These are phyloP conservation scores for Penicillium malachiteum DNA, from an alignment of 495 filamentous ascomycete species.

Conservation along the genomic window DNA sequence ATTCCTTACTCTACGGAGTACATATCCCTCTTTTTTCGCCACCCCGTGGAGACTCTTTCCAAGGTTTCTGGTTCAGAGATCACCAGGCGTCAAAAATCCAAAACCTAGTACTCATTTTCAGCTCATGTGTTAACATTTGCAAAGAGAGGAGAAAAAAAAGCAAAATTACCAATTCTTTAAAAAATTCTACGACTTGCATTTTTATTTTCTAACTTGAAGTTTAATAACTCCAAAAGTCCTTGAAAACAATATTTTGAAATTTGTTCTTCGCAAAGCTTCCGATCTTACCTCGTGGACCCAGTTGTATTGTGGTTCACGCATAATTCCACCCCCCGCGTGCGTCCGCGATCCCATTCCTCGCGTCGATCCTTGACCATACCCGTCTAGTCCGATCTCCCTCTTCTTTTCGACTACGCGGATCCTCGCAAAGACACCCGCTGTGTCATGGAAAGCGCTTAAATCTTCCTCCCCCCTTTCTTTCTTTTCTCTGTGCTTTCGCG, in stretches of 20 bases:
- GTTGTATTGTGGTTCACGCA: slow-evolving; percentile 8
- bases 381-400: slow-evolving; percentile 24
- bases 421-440: slow-evolving; percentile 11
- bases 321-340: slow-evolving; percentile 15
- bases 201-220: background rate
- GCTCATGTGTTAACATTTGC: too few relatives aligned
- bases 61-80: background rate
- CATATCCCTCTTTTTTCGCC: background rate
- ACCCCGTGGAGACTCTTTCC: background rate
- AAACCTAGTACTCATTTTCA: background rate
- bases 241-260: too few relatives aligned
- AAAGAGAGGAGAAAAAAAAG: background rate
- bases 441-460: slow-evolving; percentile 48
- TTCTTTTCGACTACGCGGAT: slow-evolving; percentile 8
- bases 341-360: slow-evolving; percentile 23
- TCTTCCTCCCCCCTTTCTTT: slow-evolving; percentile 1
- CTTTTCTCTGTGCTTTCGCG: slow-evolving; percentile 16
- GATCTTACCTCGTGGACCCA: slow-evolving; percentile 17
- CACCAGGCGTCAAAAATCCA: background rate
- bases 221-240: background rate
- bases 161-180: slow-evolving; percentile 12
- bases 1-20: background rate
- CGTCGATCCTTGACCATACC: slow-evolving; percentile 27
- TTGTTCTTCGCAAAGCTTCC: slow-evolving; percentile 3
- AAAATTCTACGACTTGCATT: background rate